Evolutionary conservation across 495 filamentous ascomycete species (phyloP).

Genomic region (Apodospora peruviana): DNA sequence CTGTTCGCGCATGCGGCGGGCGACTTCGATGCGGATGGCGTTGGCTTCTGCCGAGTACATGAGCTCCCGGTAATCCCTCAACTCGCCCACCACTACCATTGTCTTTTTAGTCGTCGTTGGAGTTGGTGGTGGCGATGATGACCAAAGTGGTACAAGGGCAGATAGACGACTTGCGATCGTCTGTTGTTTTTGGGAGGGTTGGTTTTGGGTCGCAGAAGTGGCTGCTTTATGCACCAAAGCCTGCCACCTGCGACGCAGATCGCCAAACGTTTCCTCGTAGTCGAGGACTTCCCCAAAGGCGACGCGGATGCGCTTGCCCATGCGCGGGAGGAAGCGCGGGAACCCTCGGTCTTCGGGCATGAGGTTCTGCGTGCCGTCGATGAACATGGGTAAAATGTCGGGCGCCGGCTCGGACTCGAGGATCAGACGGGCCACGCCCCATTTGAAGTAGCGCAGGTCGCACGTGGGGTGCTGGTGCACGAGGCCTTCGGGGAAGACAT

Average conservation of each 20-base stretch:
- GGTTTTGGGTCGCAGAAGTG: background rate
- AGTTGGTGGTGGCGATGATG: background rate
- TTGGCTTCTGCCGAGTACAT: conserved; percentile 68
- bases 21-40: conserved; percentile 74
- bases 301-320: conserved; percentile 63
- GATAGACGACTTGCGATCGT: background rate
- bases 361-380: conserved; percentile 76
- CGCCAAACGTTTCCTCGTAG: conserved; percentile 56
- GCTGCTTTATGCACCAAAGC: conserved; percentile 38
- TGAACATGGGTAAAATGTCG: conserved; percentile 87
- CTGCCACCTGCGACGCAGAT: conserved; percentile 64
- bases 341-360: conserved; percentile 77
- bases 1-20: conserved; percentile 67
- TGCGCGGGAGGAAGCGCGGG: conserved; percentile 77
- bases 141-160: background rate
- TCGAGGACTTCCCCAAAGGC: conserved; percentile 67
- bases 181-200: background rate
- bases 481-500: conserved; percentile 92
- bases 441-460: conserved; percentile 93
- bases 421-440: conserved; percentile 86
- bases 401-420: conserved; percentile 79
- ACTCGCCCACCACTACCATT: conserved; percentile 53
- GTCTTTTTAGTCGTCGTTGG: conserved; percentile 9
- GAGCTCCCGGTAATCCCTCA: conserved; percentile 33
- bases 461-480: conserved; percentile 80